Base-by-base conservation (phyloP, 1,284 basidiomycete genomes). In the Leccinum variabile region DNA sequence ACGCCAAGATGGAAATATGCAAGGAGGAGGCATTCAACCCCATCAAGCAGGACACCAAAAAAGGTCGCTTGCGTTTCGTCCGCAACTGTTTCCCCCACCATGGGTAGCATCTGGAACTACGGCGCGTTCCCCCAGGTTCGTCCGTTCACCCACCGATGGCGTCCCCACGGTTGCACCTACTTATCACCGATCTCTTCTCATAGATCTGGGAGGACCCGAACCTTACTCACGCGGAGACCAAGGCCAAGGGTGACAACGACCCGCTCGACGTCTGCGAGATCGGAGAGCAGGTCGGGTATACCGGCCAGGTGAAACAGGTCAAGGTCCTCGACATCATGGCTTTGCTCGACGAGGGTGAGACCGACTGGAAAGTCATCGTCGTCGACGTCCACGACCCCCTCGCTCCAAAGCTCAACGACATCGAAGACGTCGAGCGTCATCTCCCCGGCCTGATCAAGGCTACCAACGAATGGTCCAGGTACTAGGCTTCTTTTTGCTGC, bases 281-380 rank as follows among this genome's bases (percentile, higher is more conserved):
- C 75, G 97, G 97, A 67, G 97, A 99, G 80, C 94, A 97, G 77
- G 94, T 99, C 72, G 97, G 96, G 68, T 95, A 97, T 80, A 88
- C 91, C 66, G 97, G 97, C 66, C 97, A 99, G 81, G 88, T 99
- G 79, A 99, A 99, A 84, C 97, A 99, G 81, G 97, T 99, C 87
- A 99, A 99, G 84, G 94, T 99, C 67, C 94, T 99, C 75, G 97
- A 97, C 70, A 97, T 99, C 85, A 99, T 99, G 97, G 97, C 97
- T 60, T 86, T 99, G 63, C 89, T 98, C 69, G 95, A 98, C 75
- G 95, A 98, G 78, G 95, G 95, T 71, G 95, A 98, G 83, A 98
- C 95, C 70, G 95, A 98, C 84, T 98, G 95, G 95, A 98, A 98
- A 81, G 92, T 97, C 81, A 88, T 97, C 76, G 97, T 97, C 75